Evolutionary conservation across 2,329 filamentous ascomycete genomes (phyloP).

Genomic region (Hypoxylon sp.): DNA sequence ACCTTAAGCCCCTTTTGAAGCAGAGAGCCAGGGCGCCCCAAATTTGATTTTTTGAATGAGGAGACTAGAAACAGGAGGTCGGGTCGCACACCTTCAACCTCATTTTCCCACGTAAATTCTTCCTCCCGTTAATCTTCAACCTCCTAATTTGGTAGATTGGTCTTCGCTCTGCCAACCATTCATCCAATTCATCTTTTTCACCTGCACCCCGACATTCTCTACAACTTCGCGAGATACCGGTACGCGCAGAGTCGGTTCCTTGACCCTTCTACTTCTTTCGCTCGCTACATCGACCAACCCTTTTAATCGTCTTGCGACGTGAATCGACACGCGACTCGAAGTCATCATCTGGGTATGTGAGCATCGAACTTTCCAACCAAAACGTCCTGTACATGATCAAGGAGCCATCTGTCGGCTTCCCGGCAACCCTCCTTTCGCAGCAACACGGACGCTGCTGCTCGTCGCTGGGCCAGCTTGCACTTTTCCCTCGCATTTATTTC

Average conservation of each 20-base stretch:
- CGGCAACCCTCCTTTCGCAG: constrained; percentile 16
- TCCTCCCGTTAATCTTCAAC: constrained; percentile 41
- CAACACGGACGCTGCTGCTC: constrained; percentile 12
- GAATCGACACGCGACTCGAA: constrained; percentile 56
- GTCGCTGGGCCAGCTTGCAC: constrained; percentile 14
- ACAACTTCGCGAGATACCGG: constrained; percentile 36
- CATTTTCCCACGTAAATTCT: constrained; percentile 43
- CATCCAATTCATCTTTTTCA: constrained; percentile 42
- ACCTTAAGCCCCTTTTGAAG: constrained; percentile 45
- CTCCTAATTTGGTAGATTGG: constrained; percentile 43
- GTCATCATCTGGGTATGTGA: constrained; percentile 49
- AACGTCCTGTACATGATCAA: constrained; percentile 5
- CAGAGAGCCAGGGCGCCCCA: constrained; percentile 38
- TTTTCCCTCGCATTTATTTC: constrained; percentile 3
- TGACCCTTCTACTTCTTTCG: constrained; percentile 36
- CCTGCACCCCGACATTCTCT: constrained; percentile 40
- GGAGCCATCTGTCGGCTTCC: constrained; percentile 9
- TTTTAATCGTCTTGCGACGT: constrained; percentile 50
- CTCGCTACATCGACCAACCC: constrained; percentile 48
- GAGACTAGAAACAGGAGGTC: constrained; percentile 47
- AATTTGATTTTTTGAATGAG: constrained; percentile 45
- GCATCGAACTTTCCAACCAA: constrained; percentile 22
- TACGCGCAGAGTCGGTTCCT: constrained; percentile 42
- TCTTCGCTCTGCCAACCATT: constrained; percentile 37
- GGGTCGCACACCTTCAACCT: constrained; percentile 46